A percentile compares a stretch with the other conserved stretches of the same genome.
These are phyloP conservation scores for Brassica rapa DNA, from an alignment of 345 rosid species.

Conservation along the genomic window DNA sequence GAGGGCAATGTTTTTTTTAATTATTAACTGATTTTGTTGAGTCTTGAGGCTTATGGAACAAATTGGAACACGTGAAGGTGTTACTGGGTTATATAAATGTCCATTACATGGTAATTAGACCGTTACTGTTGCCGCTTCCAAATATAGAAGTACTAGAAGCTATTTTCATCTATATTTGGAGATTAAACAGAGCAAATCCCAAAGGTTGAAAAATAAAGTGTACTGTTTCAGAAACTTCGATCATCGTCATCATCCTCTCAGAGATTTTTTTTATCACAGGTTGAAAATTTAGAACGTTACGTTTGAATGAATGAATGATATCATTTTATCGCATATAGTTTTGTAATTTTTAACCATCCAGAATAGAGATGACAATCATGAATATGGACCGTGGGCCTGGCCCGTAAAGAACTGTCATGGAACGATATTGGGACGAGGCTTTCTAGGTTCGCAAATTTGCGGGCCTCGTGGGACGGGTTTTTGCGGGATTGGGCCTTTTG, in stretches of 20 bases:
- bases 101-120: constrained; percentile 6
- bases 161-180: constrained; percentile 14
- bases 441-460: too few relatives aligned
- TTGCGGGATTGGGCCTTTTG: too few relatives aligned
- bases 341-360: not conserved
- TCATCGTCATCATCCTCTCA: not conserved
- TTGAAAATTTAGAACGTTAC: not conserved
- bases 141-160: constrained; percentile 23
- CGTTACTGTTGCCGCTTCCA: constrained; percentile 14
- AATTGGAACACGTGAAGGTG: not conserved
- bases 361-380: not conserved
- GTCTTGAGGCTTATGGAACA: constrained; percentile 17
- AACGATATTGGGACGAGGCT: too few relatives aligned
- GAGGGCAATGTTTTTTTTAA: not conserved
- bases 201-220: constrained; percentile 4
- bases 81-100: constrained; percentile 10
- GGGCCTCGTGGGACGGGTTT: too few relatives aligned
- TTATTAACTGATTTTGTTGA: not conserved
- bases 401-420: too few relatives aligned
- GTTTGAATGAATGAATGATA: not conserved
- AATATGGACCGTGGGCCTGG: too few relatives aligned
- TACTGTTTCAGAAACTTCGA: constrained; percentile 26
- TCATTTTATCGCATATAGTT: not conserved
- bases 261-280: not conserved
- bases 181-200: not conserved